These are phyloP conservation scores for Macrolepiota fuliginosa DNA, from an alignment of 768 basidiomycete species.

Conservation along the genomic window DNA sequence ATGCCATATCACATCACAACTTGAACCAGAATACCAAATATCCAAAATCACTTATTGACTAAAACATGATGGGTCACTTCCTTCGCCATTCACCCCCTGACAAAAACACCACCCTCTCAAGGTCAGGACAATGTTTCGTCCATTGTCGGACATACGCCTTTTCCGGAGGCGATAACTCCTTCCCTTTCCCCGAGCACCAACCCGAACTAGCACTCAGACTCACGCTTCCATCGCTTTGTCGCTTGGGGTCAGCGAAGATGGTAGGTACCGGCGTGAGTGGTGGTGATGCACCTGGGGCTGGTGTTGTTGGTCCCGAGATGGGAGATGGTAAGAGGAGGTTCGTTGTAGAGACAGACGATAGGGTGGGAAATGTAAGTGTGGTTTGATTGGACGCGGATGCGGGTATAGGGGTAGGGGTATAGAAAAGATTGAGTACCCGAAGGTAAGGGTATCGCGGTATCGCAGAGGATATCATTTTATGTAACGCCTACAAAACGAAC, in stretches of 20 bases:
- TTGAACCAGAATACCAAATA: no score
- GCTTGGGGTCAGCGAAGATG: not conserved
- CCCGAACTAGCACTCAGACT: not conserved
- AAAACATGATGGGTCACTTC: no score
- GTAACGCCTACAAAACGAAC: conserved; percentile 28
- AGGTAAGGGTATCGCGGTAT: conserved; percentile 38
- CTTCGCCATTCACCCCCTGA: conserved; percentile 12
- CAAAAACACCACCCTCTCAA: conserved; percentile 10
- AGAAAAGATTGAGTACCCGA: conserved; percentile 25
- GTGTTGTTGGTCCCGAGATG: not conserved
- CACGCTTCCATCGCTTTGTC: not conserved
- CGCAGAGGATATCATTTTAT: conserved; percentile 36
- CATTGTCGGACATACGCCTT: conserved; percentile 14
- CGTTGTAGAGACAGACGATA: not conserved
- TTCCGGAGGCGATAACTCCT: conserved; percentile 6
- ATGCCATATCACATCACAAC: no score
- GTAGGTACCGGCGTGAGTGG: not conserved
- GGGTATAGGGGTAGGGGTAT: not conserved
- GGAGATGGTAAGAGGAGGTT: not conserved
- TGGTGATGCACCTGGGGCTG: not conserved
- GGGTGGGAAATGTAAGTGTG: no score
- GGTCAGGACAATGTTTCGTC: conserved; percentile 13
- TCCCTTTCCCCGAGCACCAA: not conserved
- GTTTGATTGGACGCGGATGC: not conserved
- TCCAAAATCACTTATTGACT: not conserved